Evolutionary conservation across 169 alveolate species (phyloP).

Genomic region (Eimeria acervulina): DNA sequence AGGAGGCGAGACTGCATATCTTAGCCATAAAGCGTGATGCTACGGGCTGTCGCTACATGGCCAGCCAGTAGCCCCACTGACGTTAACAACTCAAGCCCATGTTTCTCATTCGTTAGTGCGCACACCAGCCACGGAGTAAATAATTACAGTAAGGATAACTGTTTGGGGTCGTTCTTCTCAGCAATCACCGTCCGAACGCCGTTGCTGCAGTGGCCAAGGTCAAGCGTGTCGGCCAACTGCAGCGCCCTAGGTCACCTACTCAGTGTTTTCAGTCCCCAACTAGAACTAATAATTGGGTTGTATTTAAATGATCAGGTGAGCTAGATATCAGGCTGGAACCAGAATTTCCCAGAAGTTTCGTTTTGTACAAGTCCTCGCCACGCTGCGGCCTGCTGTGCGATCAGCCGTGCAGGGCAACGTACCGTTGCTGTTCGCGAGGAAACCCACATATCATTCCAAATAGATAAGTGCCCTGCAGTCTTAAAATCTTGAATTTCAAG

Average conservation of each 20-base stretch:
- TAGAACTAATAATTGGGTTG: not conserved
- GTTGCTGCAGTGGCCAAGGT: not conserved
- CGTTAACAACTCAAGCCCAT: not conserved
- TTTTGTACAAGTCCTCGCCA: too few relatives aligned
- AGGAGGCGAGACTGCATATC: not conserved
- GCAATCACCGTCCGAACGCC: not conserved
- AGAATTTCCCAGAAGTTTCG: not conserved
- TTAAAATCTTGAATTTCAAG: not conserved
- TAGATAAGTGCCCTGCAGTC: not conserved
- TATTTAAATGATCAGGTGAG: not conserved
- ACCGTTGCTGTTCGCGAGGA: not conserved
- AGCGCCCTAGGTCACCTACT: constrained; percentile 32
- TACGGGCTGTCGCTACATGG: not conserved
- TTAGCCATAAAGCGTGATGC: not conserved
- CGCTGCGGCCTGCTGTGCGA: not conserved
- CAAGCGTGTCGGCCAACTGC: not conserved
- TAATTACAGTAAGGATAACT: not conserved
- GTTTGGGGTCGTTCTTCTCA: not conserved
- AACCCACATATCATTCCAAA: not conserved
- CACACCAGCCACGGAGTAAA: not conserved
- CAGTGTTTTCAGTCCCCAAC: not conserved
- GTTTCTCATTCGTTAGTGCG: constrained; percentile 25
- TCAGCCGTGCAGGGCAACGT: not conserved
- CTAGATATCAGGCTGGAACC: not conserved
- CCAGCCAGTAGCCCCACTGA: constrained; percentile 42